phyloP scores from a whole-genome alignment of 805 yeast genomes.

The Myxozyma melibiosi region DNA sequence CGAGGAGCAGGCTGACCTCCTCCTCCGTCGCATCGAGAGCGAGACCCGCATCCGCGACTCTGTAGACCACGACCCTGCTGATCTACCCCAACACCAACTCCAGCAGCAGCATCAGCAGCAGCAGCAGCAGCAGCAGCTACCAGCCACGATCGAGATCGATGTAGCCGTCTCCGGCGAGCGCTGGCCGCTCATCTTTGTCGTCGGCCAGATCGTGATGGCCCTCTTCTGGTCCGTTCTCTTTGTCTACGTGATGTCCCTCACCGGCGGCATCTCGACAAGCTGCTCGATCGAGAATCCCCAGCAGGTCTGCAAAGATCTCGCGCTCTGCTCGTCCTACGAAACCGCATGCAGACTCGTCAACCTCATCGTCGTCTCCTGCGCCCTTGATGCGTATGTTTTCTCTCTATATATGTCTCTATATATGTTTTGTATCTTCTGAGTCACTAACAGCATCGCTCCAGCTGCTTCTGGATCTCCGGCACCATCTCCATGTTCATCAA shows the following conservation, averaged over 20 bases:
- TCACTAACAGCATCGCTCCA: not conserved
- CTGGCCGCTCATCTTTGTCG: conserved; percentile 19
- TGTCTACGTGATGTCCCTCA: conserved; percentile 21
- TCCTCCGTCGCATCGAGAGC: not conserved
- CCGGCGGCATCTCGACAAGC: conserved; percentile 28
- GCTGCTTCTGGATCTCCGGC: conserved; percentile 24
- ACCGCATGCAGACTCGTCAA: conserved; percentile 22
- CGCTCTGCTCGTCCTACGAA: conserved; percentile 13
- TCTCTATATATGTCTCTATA: not conserved
- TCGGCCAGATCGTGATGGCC: conserved; percentile 15
- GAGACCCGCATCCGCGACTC: not conserved
- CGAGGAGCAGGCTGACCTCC: conserved; percentile 4
- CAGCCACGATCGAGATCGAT: conserved; percentile 7
- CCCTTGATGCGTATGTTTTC: conserved; percentile 18
- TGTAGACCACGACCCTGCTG: too few relatives aligned
- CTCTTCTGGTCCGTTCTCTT: conserved; percentile 22
- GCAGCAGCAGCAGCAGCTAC: not conserved
- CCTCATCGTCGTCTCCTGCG: conserved; percentile 23
- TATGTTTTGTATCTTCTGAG: not conserved
- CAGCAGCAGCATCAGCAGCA: not conserved
- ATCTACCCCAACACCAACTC: not conserved
- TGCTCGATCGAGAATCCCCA: conserved; percentile 21
- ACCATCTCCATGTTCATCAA: conserved; percentile 24
- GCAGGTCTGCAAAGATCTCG: conserved; percentile 8
- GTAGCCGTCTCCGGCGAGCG: not conserved